phyloP scores from a whole-genome alignment of 495 filamentous ascomycete species.

The Zalerion maritima region DNA sequence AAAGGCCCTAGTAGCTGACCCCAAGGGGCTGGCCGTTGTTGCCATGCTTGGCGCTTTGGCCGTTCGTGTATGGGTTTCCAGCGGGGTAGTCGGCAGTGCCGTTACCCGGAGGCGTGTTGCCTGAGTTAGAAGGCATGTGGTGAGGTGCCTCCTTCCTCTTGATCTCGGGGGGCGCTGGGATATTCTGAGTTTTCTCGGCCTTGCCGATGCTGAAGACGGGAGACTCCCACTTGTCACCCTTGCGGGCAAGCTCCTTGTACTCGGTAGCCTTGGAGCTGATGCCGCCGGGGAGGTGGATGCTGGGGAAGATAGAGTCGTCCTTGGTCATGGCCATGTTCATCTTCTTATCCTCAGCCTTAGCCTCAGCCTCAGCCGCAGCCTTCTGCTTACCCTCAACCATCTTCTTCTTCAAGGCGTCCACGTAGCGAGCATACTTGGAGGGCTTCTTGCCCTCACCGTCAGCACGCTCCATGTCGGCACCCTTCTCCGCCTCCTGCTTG shows the following conservation, averaged over 20 bases:
- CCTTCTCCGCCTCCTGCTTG: conserved; percentile 67
- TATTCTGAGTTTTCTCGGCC: conserved; percentile 54
- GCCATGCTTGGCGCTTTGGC: no score
- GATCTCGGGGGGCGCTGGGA: conserved; percentile 49
- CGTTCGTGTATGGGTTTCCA: no score
- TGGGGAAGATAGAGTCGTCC: conserved; percentile 79
- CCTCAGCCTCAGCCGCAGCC: conserved; percentile 40
- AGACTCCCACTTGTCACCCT: conserved; percentile 89
- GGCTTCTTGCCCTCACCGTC: conserved; percentile 65
- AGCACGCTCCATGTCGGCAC: conserved; percentile 46
- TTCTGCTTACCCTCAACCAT: conserved; percentile 60
- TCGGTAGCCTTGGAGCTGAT: conserved; percentile 91
- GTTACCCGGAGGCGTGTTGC: no score
- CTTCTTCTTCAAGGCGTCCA: conserved; percentile 57
- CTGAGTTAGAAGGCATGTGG: no score
- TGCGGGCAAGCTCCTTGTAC: conserved; percentile 73
- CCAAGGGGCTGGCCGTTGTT: no score
- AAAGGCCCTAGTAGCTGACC: no score
- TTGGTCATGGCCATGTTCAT: conserved; percentile 77
- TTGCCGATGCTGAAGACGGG: conserved; percentile 82
- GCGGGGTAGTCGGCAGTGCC: no score
- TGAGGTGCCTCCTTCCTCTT: conserved; percentile 56
- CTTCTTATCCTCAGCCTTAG: conserved; percentile 53
- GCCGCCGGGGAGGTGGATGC: conserved; percentile 76
- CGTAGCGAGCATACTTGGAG: conserved; percentile 80